These are phyloP conservation scores for Alternaria alternata DNA, from an alignment of 2,329 filamentous ascomycete species.

Conservation along the genomic window DNA sequence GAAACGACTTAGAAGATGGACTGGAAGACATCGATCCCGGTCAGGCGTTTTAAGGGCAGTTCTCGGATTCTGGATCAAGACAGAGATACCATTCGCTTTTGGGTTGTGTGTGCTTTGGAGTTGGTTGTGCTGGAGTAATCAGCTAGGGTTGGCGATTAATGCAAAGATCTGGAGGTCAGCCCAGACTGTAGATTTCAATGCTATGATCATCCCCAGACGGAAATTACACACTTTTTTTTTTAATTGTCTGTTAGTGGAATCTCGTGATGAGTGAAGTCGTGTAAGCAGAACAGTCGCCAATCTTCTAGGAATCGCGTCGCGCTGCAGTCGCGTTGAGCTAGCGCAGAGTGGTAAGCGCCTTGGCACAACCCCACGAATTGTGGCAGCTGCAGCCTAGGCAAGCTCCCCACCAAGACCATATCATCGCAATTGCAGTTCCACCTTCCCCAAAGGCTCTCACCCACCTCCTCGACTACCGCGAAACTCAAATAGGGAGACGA, in stretches of 20 bases:
- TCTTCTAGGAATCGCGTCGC: slow-evolving; percentile 8
- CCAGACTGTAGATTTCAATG: not conserved
- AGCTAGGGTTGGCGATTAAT: not conserved
- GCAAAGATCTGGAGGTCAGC: not conserved
- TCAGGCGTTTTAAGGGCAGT: slow-evolving; percentile 20
- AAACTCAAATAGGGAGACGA: not conserved
- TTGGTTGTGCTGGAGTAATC: slow-evolving; percentile 3
- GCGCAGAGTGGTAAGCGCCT: slow-evolving; percentile 7
- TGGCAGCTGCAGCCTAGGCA: slow-evolving; percentile 22
- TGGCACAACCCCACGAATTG: slow-evolving; percentile 17
- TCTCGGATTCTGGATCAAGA: slow-evolving; percentile 13
- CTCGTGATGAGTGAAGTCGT: not conserved
- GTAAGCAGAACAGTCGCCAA: not conserved
- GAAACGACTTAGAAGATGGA: slow-evolving; percentile 16
- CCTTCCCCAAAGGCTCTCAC: not conserved
- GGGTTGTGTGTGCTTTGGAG: slow-evolving; percentile 7
- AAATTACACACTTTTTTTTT: not conserved
- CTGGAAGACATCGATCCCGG: slow-evolving; percentile 1
- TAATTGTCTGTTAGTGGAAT: not conserved
- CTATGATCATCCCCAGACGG: not conserved
- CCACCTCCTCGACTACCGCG: not conserved
- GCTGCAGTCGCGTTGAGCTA: slow-evolving; percentile 12
- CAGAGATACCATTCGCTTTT: slow-evolving; percentile 27
- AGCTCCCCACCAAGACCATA: slow-evolving; percentile 18
- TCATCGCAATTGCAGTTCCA: slow-evolving; percentile 9